Conservation (phyloP, 2,329 filamentous ascomycete genomes). For the Arachnomyces sp. region DNA sequence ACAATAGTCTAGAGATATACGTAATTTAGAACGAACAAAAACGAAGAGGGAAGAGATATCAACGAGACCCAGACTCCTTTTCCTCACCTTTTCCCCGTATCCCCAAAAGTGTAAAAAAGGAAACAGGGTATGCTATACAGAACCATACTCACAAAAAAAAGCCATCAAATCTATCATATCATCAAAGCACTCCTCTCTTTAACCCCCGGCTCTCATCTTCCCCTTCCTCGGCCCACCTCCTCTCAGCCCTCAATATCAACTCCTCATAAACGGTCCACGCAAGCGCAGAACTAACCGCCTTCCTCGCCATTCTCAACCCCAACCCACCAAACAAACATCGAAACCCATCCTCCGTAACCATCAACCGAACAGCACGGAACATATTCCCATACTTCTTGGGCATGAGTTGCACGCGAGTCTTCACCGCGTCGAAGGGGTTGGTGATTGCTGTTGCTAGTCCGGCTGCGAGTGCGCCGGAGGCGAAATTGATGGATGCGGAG, state of each 20-base stretch:
- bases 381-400: slow-evolving; percentile 77
- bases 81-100: too few species aligned
- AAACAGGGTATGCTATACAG: too few species aligned
- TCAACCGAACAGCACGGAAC: slow-evolving; percentile 64
- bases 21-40: too few species aligned
- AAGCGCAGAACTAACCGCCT: slow-evolving; percentile 86
- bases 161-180: too few species aligned
- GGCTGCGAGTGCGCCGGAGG: slow-evolving; percentile 72
- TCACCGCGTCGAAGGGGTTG: slow-evolving; percentile 94
- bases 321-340: slow-evolving; percentile 79
- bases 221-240: slow-evolving; percentile 26
- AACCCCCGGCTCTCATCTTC: background rate
- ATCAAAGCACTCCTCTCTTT: too few species aligned
- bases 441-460: slow-evolving; percentile 78
- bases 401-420: slow-evolving; percentile 88
- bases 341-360: slow-evolving; percentile 74
- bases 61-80: too few species aligned
- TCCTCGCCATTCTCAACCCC: slow-evolving; percentile 77
- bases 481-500: slow-evolving; percentile 66
- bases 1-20: too few species aligned
- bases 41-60: too few species aligned
- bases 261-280: slow-evolving; percentile 98
- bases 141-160: too few species aligned
- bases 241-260: slow-evolving; percentile 66
- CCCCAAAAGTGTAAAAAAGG: too few species aligned